Evolutionary conservation across 306 rosid genomes (phyloP).

Genomic region (Glycine tomentella): DNA sequence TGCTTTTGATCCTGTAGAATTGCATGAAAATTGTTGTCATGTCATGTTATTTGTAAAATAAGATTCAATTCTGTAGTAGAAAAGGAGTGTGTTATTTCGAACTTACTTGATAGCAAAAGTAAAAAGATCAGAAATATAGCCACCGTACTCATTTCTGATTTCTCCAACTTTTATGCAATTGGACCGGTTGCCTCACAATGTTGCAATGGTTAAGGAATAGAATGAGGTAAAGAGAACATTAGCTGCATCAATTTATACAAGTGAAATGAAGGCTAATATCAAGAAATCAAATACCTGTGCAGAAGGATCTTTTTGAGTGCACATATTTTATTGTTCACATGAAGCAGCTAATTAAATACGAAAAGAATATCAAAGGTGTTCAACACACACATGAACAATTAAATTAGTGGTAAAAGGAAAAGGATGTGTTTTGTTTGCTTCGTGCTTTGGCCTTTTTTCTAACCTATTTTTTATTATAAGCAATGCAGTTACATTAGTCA

Average conservation of each 20-base stretch:
- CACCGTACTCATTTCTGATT: slow-evolving; percentile 47
- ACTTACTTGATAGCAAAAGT: slow-evolving; percentile 61
- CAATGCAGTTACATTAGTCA: no score
- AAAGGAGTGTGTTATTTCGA: background rate
- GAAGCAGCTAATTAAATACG: no score
- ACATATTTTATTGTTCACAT: background rate
- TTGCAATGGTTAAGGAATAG: slow-evolving; percentile 1
- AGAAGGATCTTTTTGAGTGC: slow-evolving; percentile 54
- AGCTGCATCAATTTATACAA: slow-evolving; percentile 42
- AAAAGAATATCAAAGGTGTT: no score
- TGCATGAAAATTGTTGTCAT: background rate
- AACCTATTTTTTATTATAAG: background rate
- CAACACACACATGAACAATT: no score
- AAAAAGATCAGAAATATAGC: slow-evolving; percentile 50
- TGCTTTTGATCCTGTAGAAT: slow-evolving; percentile 59
- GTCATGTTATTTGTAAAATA: background rate
- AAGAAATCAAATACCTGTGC: slow-evolving; percentile 21
- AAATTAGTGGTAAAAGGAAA: no score
- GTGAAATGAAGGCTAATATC: slow-evolving; percentile 10
- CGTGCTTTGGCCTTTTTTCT: background rate
- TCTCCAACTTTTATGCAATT: slow-evolving; percentile 5
- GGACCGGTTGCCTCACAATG: background rate
- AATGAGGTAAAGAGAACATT: background rate
- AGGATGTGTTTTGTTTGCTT: background rate
- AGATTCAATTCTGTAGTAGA: background rate